phyloP scores from a whole-genome alignment of 1,139 yeast genomes.

The Spathaspora sp. region DNA sequence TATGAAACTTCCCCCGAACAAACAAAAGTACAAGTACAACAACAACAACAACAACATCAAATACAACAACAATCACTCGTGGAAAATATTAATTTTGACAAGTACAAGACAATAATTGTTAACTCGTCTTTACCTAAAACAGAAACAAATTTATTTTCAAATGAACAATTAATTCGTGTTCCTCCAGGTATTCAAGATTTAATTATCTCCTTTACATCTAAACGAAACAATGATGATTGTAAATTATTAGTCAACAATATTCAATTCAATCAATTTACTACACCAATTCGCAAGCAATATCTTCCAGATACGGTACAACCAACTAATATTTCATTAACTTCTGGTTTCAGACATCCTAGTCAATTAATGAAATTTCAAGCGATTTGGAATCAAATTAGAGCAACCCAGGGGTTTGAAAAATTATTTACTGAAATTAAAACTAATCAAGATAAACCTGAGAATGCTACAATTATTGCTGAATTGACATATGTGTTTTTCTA shows the following conservation, averaged over 20 bases:
- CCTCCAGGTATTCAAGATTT: constrained; percentile 78
- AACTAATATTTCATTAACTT: constrained; percentile 19
- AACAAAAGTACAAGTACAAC: neutral
- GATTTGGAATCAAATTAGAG: constrained; percentile 52
- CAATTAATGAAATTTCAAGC: constrained; percentile 39
- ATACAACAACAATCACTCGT: neutral
- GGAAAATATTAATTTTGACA: constrained; percentile 10
- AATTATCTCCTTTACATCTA: constrained; percentile 50
- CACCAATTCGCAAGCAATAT: constrained; percentile 40
- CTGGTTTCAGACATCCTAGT: constrained; percentile 35
- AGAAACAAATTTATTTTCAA: constrained; percentile 39
- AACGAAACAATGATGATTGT: constrained; percentile 28
- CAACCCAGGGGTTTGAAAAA: constrained; percentile 35
- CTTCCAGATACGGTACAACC: constrained; percentile 34
- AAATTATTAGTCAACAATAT: constrained; percentile 26
- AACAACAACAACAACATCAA: constrained; percentile 4
- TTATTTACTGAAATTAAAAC: constrained; percentile 32
- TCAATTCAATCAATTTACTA: constrained; percentile 28
- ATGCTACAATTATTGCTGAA: constrained; percentile 27
- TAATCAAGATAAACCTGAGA: constrained; percentile 22
- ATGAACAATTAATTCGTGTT: constrained; percentile 44
- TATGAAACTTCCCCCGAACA: neutral
- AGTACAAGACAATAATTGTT: constrained; percentile 24
- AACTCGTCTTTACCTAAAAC: constrained; percentile 31
- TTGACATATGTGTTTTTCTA: constrained; percentile 53